These are phyloP conservation scores for Hypericum androsaemum DNA, from an alignment of 345 rosid species.

Conservation along the genomic window DNA sequence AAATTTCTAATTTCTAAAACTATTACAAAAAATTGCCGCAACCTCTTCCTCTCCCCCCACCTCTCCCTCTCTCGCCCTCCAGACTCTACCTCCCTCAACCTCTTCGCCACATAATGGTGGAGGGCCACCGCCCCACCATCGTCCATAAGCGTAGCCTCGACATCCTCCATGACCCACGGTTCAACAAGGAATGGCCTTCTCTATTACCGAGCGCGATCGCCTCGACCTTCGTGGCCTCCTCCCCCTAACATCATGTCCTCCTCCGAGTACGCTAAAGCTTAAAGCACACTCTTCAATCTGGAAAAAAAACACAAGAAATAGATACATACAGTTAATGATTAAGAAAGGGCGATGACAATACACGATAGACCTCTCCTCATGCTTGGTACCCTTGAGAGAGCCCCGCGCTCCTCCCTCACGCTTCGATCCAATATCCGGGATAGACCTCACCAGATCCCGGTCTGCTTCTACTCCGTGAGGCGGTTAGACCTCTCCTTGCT, in stretches of 20 bases:
- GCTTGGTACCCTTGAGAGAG: constrained; percentile 50
- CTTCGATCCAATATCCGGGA: constrained; percentile 91
- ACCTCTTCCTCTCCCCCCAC: too few relatives aligned
- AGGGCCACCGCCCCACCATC: constrained; percentile 81
- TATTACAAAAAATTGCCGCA: too few relatives aligned
- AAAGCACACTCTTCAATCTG: too few relatives aligned
- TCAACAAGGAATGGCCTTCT: constrained; percentile 69
- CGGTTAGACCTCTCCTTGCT: constrained; percentile 69
- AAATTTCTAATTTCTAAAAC: too few relatives aligned
- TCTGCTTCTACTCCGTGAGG: constrained; percentile 56
- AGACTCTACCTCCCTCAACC: too few relatives aligned
- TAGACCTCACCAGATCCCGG: constrained; percentile 44
- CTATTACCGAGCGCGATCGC: constrained; percentile 91
- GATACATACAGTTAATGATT: too few relatives aligned
- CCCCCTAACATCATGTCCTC: constrained; percentile 84
- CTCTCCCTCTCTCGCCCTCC: too few relatives aligned
- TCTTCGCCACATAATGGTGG: too few relatives aligned
- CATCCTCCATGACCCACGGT: constrained; percentile 98
- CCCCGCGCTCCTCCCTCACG: constrained; percentile 62
- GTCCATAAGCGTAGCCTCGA: constrained; percentile 96
- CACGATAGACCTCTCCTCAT: constrained; percentile 58
- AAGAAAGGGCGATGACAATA: constrained; percentile 23
- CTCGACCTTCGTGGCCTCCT: constrained; percentile 95
- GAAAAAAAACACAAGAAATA: too few relatives aligned
- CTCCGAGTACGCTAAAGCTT: too few relatives aligned